A percentile compares a stretch with the other conserved stretches of the same genome.
These are phyloP conservation scores for Russula brevipes DNA, from an alignment of 768 basidiomycete genomes.

Conservation along the genomic window DNA sequence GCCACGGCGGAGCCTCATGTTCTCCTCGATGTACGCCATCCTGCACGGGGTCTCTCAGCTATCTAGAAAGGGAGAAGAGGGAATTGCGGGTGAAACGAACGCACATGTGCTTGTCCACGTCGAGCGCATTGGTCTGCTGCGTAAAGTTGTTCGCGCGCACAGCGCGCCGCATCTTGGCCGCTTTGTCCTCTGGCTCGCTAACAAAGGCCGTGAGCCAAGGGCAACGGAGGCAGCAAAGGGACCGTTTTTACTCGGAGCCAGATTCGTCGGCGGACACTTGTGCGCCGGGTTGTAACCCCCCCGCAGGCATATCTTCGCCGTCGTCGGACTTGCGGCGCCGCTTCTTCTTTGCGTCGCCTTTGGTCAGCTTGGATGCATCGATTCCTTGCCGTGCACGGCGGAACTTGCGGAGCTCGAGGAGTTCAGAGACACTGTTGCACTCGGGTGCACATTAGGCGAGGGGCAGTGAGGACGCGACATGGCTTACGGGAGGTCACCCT, in stretches of 20 bases:
- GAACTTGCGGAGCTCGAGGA: conserved; percentile 79
- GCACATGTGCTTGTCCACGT: conserved; percentile 98
- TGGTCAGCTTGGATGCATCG: conserved; percentile 75
- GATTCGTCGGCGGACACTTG: conserved; percentile 31
- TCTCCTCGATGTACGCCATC: conserved; percentile 98
- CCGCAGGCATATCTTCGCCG: conserved; percentile 40
- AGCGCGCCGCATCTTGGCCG: conserved; percentile 64
- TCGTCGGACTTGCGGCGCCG: conserved; percentile 49
- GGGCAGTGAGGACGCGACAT: background rate
- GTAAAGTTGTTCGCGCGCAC: conserved; percentile 92
- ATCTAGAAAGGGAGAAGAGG: background rate
- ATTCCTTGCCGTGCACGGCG: conserved; percentile 75
- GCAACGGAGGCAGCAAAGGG: conserved; percentile 9
- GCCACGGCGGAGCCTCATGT: conserved; percentile 69
- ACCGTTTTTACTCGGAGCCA: conserved; percentile 53
- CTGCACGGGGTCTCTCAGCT: conserved; percentile 36
- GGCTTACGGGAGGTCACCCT: conserved; percentile 43
- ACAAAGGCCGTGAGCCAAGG: background rate
- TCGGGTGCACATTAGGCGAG: conserved; percentile 15
- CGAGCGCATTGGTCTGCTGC: conserved; percentile 90
- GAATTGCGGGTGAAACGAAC: conserved; percentile 29
- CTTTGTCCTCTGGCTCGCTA: conserved; percentile 61
- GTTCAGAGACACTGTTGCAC: conserved; percentile 60
- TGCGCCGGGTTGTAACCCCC: conserved; percentile 54
- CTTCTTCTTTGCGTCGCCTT: conserved; percentile 75